Conservation (phyloP, 352 stramenopile genomes). For the Thalassiosira livingstoniorum region DNA sequence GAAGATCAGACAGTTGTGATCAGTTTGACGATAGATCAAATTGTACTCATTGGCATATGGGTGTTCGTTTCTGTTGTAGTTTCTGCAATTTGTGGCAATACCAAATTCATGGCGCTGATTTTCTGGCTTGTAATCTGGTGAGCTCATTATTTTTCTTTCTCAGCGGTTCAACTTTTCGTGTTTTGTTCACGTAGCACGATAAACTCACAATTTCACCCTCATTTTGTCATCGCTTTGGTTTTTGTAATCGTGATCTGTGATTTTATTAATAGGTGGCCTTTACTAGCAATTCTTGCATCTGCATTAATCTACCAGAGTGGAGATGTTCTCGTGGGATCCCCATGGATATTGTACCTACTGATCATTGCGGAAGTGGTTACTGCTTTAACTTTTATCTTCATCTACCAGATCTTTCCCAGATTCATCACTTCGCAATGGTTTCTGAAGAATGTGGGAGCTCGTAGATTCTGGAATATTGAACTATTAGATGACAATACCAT, state of each 20-base stretch:
- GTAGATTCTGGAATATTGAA: conserved; percentile 68
- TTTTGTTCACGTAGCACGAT: no score
- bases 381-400: conserved; percentile 81
- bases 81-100: conserved; percentile 69
- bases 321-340: conserved; percentile 52
- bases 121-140: conserved; percentile 90
- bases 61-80: conserved; percentile 74
- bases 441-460: conserved; percentile 58
- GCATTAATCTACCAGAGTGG: conserved; percentile 71
- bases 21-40: conserved; percentile 39
- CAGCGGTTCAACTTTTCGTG: no score
- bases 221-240: no score
- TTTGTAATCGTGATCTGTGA: no score
- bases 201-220: no score
- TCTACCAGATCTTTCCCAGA: conserved; percentile 85
- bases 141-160: conserved; percentile 84
- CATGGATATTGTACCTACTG: conserved; percentile 57
- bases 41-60: conserved; percentile 71
- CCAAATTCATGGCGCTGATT: conserved; percentile 78
- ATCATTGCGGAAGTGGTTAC: conserved; percentile 75
- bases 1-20: conserved; percentile 17
- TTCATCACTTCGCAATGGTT: conserved; percentile 78
- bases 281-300: no score
- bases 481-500: conserved; percentile 43
- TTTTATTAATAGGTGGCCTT: no score